Evolutionary conservation across 345 rosid species (phyloP).

Genomic region (Populus deltoides): DNA sequence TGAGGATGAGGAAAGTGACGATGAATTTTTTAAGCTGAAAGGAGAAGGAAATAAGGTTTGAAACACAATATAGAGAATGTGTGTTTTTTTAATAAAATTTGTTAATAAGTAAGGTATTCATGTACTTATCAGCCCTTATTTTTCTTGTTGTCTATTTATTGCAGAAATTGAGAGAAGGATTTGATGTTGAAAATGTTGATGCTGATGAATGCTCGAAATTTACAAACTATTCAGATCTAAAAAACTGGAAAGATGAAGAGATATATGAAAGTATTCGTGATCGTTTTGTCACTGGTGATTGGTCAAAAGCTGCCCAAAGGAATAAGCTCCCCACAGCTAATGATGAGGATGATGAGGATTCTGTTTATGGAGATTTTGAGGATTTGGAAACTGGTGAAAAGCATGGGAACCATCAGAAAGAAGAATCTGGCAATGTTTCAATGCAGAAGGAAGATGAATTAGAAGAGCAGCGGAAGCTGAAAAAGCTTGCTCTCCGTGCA

Average conservation of each 20-base stretch:
- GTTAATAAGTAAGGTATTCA: not conserved
- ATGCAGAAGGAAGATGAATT: slow-evolving; percentile 46
- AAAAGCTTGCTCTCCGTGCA: slow-evolving; percentile 81
- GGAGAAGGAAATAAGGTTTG: slow-evolving; percentile 68
- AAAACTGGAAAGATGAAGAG: slow-evolving; percentile 68
- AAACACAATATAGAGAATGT: not conserved
- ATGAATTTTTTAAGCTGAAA: slow-evolving; percentile 83
- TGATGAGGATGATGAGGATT: slow-evolving; percentile 43
- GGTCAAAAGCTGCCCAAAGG: slow-evolving; percentile 74
- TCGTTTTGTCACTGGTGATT: slow-evolving; percentile 86
- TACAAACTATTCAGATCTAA: slow-evolving; percentile 38
- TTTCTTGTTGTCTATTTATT: slow-evolving; percentile 15
- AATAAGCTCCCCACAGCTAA: slow-evolving; percentile 37
- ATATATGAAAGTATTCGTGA: slow-evolving; percentile 67
- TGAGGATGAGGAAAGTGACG: slow-evolving; percentile 64
- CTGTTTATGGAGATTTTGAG: slow-evolving; percentile 76
- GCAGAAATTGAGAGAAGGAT: slow-evolving; percentile 54
- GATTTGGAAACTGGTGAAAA: slow-evolving; percentile 85
- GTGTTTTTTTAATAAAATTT: not conserved
- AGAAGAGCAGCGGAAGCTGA: slow-evolving; percentile 57
- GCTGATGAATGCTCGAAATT: slow-evolving; percentile 78
- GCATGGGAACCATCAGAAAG: slow-evolving; percentile 32
- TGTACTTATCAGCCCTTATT: not conserved
- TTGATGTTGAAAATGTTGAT: slow-evolving; percentile 38
- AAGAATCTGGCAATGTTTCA: slow-evolving; percentile 29